These are phyloP conservation scores for Tremella yokohamensis DNA, from an alignment of 768 basidiomycete genomes.

Conservation along the genomic window DNA sequence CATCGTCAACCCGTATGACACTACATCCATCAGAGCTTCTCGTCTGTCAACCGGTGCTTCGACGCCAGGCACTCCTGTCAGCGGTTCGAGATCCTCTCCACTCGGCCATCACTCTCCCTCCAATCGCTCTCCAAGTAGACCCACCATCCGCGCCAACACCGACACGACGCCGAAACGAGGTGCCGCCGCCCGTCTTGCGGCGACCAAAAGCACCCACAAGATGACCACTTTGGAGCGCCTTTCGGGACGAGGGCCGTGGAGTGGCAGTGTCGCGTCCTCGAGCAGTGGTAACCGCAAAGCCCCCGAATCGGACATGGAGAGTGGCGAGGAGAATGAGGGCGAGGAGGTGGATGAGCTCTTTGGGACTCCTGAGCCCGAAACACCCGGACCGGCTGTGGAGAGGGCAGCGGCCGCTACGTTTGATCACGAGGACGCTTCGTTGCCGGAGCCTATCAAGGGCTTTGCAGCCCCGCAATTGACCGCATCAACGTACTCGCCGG, in stretches of 20 bases:
- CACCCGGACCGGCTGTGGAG: conserved; percentile 18
- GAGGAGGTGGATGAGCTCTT: conserved; percentile 10
- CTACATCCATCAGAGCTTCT: conserved; percentile 10
- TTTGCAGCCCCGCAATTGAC: neutral
- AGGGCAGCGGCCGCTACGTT: neutral
- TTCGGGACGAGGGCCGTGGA: neutral
- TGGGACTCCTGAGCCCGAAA: conserved; percentile 10
- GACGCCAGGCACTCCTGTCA: conserved; percentile 17
- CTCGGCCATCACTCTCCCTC: neutral
- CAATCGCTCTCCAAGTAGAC: neutral
- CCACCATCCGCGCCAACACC: conserved; percentile 3
- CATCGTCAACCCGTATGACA: conserved; percentile 41
- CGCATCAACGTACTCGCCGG: neutral
- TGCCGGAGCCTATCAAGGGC: neutral
- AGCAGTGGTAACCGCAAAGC: conserved; percentile 3
- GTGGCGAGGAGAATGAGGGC: conserved; percentile 6
- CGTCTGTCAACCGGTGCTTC: neutral
- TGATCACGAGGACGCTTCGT: conserved; percentile 11
- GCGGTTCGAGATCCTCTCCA: conserved; percentile 1
- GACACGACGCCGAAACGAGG: conserved; percentile 30
- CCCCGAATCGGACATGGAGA: neutral
- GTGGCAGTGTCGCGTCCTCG: neutral
- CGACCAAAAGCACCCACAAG: conserved; percentile 10
- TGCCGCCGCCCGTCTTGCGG: conserved; percentile 40
- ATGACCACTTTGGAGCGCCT: conserved; percentile 14